phyloP scores from a whole-genome alignment of 768 basidiomycete species.

The Phanerodontia chrysosporium region DNA sequence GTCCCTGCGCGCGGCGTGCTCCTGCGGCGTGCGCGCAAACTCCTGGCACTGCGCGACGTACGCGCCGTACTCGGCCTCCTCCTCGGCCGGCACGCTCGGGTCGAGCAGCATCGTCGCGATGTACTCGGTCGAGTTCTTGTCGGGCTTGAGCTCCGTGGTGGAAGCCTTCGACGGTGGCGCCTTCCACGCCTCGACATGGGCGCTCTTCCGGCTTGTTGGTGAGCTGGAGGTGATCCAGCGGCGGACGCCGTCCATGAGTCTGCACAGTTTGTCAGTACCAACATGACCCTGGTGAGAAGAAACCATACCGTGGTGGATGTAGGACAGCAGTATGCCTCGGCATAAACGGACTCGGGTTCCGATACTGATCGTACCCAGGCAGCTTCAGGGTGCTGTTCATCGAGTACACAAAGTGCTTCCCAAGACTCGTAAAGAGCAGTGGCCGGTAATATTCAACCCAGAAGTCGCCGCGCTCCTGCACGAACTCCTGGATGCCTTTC shows the following conservation, averaged over 20 bases:
- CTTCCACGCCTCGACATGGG: conserved; percentile 34
- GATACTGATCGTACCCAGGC: conserved; percentile 67
- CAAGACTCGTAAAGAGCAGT: conserved; percentile 74
- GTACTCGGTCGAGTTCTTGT: conserved; percentile 46
- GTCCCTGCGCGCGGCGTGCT: conserved; percentile 18
- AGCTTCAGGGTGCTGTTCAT: conserved; percentile 87
- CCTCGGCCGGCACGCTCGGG: conserved; percentile 58
- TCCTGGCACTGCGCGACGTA: conserved; percentile 75
- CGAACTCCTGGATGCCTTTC: conserved; percentile 55
- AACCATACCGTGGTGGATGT: conserved; percentile 35
- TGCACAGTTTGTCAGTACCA: conserved; percentile 23
- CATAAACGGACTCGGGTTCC: conserved; percentile 74
- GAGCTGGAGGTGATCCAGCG: conserved; percentile 68
- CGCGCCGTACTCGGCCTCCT: conserved; percentile 73
- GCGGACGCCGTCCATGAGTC: conserved; percentile 74
- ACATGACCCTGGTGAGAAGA: background rate
- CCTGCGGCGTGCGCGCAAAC: conserved; percentile 37
- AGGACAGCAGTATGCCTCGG: conserved; percentile 41
- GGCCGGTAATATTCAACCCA: conserved; percentile 92
- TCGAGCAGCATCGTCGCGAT: conserved; percentile 56
- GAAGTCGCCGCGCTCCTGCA: conserved; percentile 61
- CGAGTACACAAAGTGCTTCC: conserved; percentile 88
- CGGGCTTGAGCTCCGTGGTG: conserved; percentile 17
- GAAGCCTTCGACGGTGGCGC: conserved; percentile 19
- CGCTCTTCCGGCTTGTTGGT: conserved; percentile 36